These are phyloP conservation scores for Calocybe cyanea DNA, from an alignment of 768 basidiomycete genomes.

Conservation along the genomic window DNA sequence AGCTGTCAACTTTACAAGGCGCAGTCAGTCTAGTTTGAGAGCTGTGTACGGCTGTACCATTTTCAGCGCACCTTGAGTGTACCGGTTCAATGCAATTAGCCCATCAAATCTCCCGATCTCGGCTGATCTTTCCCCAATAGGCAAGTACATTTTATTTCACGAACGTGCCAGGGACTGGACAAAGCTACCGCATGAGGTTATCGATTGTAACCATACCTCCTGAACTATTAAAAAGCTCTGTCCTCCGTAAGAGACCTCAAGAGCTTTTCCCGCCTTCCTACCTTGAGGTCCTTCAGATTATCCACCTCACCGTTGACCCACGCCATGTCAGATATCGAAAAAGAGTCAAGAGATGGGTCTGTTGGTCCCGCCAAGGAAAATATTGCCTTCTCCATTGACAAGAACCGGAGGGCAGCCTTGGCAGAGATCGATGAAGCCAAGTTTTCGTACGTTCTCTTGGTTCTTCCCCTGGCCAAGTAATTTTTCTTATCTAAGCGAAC, in stretches of 20 bases:
- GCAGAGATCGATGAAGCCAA: slow-evolving; percentile 83
- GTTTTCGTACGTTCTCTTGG: slow-evolving; percentile 60
- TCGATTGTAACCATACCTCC: slow-evolving; percentile 4
- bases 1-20: too few species aligned
- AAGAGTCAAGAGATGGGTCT: slow-evolving; percentile 31
- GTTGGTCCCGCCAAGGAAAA: slow-evolving; percentile 25
- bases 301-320: slow-evolving; percentile 1
- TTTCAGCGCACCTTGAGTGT: too few species aligned
- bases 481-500: slow-evolving; percentile 7
- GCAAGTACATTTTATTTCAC: slow-evolving; percentile 24
- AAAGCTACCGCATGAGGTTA: slow-evolving; percentile 5
- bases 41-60: too few species aligned
- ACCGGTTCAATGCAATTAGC: too few species aligned
- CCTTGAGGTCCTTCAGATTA: slow-evolving; percentile 6
- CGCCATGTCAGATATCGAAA: slow-evolving; percentile 32
- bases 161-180: slow-evolving; percentile 27
- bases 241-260: not conserved
- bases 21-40: too few species aligned
- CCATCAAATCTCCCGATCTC: too few species aligned
- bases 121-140: too few species aligned
- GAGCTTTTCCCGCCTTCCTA: slow-evolving; percentile 2
- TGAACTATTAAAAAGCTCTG: too few species aligned
- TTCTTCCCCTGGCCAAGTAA: not conserved
- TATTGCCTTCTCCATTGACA: slow-evolving; percentile 49
- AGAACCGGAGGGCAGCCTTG: slow-evolving; percentile 75